Percentiles rank a stretch among this genome's conserved stretches.
Conservation (phyloP, 1,284 basidiomycete species). For the Blastosporella zonata region DNA sequence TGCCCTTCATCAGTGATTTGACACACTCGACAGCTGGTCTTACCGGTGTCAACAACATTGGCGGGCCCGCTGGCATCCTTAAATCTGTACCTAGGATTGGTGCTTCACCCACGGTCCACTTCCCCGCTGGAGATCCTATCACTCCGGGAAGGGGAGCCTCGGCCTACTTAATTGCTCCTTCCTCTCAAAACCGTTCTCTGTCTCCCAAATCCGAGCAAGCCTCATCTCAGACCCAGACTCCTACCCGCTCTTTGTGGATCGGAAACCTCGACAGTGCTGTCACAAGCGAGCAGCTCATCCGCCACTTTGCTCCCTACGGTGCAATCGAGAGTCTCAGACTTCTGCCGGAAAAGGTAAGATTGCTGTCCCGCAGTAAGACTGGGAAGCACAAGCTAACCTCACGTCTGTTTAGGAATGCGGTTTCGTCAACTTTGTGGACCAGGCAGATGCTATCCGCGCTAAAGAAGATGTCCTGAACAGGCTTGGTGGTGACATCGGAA, state of each 20-base stretch:
- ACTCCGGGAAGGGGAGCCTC: conserved; percentile 51
- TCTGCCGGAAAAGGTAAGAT: conserved; percentile 88
- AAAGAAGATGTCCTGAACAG: conserved; percentile 96
- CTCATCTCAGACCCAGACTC: conserved; percentile 78
- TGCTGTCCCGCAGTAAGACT: conserved; percentile 10
- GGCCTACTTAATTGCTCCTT: conserved; percentile 65
- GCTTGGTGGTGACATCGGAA: conserved; percentile 89
- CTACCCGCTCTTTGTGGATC: conserved; percentile 95
- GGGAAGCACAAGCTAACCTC: conserved; percentile 2
- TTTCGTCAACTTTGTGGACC: conserved; percentile 97
- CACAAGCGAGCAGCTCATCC: conserved; percentile 91
- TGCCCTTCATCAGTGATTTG: conserved; percentile 59
- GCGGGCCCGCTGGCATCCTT: conserved; percentile 51
- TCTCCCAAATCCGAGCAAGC: conserved; percentile 75
- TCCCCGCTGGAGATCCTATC: conserved; percentile 57
- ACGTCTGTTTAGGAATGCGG: conserved; percentile 78
- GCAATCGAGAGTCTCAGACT: conserved; percentile 93
- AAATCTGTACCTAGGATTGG: conserved; percentile 49
- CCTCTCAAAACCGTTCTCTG: conserved; percentile 62
- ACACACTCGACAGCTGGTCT: conserved; percentile 38
- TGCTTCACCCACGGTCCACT: conserved; percentile 63
- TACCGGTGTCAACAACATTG: conserved; percentile 37
- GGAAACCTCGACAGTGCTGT: conserved; percentile 93
- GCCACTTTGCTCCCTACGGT: conserved; percentile 94
- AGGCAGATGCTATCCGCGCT: conserved; percentile 90